Conservation (phyloP, 257 asterid species). For the Leptodermis oblonga region DNA sequence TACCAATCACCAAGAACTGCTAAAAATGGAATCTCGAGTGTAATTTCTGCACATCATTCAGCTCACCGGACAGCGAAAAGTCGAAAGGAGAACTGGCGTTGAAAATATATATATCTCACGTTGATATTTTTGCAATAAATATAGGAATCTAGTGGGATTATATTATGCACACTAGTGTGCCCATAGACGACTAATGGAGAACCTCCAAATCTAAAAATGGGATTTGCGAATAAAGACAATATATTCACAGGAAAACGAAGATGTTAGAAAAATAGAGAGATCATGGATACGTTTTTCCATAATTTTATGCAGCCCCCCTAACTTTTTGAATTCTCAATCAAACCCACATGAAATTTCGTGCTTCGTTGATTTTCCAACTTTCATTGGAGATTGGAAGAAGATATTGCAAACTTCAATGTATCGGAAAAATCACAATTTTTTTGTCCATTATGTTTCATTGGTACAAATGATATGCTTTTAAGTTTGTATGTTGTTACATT, state of each 20-base stretch:
- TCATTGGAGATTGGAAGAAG: too few relatives aligned
- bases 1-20: conserved; percentile 7
- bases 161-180: background rate
- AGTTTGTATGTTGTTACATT: too few relatives aligned
- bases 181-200: background rate
- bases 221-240: background rate
- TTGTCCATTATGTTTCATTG: background rate
- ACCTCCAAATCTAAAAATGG: conserved; percentile 5
- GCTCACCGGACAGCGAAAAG: background rate
- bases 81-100: background rate
- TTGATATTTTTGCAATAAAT: background rate
- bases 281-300: background rate
- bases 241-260: background rate
- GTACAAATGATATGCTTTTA: too few relatives aligned
- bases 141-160: conserved; percentile 2
- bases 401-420: too few relatives aligned
- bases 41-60: background rate
- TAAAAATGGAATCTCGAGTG: conserved; percentile 13
- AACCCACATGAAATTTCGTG: background rate
- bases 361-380: too few relatives aligned
- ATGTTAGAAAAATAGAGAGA: background rate
- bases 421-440: too few relatives aligned
- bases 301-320: background rate
- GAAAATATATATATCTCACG: conserved; percentile 5
- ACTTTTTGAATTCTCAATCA: background rate